A percentile compares a stretch with the other conserved stretches of the same genome.
phyloP scores from a whole-genome alignment of 495 filamentous ascomycete genomes.

The Hypoxylon rickii region DNA sequence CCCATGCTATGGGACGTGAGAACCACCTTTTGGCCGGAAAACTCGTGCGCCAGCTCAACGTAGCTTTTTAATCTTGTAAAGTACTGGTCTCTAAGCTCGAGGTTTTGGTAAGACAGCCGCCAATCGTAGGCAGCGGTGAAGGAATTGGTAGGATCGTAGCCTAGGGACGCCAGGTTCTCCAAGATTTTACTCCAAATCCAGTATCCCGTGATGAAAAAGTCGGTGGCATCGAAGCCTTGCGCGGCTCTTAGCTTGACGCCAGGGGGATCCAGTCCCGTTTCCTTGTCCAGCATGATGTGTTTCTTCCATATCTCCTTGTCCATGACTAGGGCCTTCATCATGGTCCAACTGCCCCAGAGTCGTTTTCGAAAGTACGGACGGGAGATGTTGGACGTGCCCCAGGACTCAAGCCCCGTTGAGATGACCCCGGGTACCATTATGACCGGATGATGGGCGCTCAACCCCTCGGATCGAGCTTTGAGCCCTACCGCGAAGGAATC shows the following conservation, averaged over 20 bases:
- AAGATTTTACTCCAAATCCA: constrained; percentile 99
- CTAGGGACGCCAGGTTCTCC: constrained; percentile 92
- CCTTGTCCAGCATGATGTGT: constrained; percentile 94
- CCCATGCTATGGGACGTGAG: constrained; percentile 98
- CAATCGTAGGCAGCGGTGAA: constrained; percentile 97
- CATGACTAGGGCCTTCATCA: constrained; percentile 92
- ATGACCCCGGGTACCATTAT: constrained; percentile 98
- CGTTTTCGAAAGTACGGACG: constrained; percentile 90
- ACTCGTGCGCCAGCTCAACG: constrained; percentile 76
- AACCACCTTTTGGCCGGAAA: constrained; percentile 76
- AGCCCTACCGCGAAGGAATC: constrained; percentile 91
- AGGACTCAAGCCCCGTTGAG: constrained; percentile 94
- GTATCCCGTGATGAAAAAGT: constrained; percentile 88
- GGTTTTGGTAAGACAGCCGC: constrained; percentile 89
- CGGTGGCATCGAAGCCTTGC: constrained; percentile 97
- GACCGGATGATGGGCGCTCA: constrained; percentile 82
- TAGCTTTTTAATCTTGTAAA: constrained; percentile 87
- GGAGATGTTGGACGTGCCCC: constrained; percentile 82
- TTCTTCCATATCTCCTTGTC: constrained; percentile 94
- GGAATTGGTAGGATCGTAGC: constrained; percentile 94
- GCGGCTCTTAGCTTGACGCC: constrained; percentile 92
- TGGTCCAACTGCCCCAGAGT: constrained; percentile 96
- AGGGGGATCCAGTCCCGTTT: constrained; percentile 88
- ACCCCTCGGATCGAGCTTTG: constrained; percentile 78
- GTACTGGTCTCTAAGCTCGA: constrained; percentile 89